Evolutionary conservation across 257 asterid genomes (phyloP), one percentile per base, ranked within the genome.

Genomic region (Nyctanthes arbortristis): DNA sequence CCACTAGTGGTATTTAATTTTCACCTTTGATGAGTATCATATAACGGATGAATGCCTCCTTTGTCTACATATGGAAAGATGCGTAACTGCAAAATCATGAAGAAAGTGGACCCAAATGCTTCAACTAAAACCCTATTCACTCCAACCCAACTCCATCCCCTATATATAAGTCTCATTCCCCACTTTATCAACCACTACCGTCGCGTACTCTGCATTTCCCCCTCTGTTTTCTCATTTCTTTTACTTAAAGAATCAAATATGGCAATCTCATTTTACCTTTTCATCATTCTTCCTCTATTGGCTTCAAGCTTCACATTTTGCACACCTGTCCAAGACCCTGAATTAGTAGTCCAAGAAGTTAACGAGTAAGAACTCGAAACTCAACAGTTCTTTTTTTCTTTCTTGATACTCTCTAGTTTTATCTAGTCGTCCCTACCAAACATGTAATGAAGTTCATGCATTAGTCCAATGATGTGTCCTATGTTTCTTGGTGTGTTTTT

Each of bases 301-400:
- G 47, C 67, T 74, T 75, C 81, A 52, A 29, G 61, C 18, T 65
- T 14, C 84, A 77, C 86, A 65, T 75, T 78, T 60, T 82, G 85
- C 60, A 82, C 88, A 22, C 87, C 86, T 36, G 77, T 91, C 37
- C 82, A 85, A 54, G 85, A 91, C 69, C 96, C 97, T 77, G 90
- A 91, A 79, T 40, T 77, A 47, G 77, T 87, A 39, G 96, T 81
- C 5, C 94, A 85, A 69, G 81, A 88, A 84, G 97, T 91, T 30
- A 78, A 86, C 63, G 78, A 85, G 97, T 91, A 84, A 54, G 97
- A n/a, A n/a, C n/a, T n/a, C n/a, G n/a, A 4, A 61, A 55, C 13
- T 62, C 29, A n/a, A n/a, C 39, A 0, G 10, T 32, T 37, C 24
- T 33, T 18, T 8, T 16, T 12, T 22, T 27, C 33, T 43, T 22